Base-by-base conservation (phyloP, 2,329 filamentous ascomycete genomes). In the Capronia coronata region DNA sequence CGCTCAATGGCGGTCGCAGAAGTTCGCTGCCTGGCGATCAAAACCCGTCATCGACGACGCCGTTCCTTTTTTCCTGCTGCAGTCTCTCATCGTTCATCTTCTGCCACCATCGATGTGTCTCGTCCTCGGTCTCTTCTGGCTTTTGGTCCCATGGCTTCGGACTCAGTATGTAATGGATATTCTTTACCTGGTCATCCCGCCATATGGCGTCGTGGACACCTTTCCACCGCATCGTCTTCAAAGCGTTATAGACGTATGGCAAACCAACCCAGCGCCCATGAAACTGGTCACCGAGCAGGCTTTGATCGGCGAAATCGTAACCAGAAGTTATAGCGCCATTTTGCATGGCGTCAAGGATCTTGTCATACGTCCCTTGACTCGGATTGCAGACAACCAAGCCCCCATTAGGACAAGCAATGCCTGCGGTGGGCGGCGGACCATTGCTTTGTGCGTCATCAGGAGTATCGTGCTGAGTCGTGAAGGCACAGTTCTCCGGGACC, bases 61-160 rank as follows among this genome's bases (percentile, higher is more conserved):
- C 72, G 27, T 57, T 60, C 35, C 62, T 63, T 64, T 68, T 72
- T 62, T 82, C 79, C 40, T 66, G 63, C 37, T 61, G 63, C 46
- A 72, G 51, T 56, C 78, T 69, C 61, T 75, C 73, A 7, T 64
- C 64, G 57, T 78, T 77, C 30, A 72, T 62, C 34, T 67, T 65
- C 70, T 75, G 76, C 79, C 79, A 82, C 79, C 79, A 82, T 49
- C 67, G 66, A 65, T 79, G 70, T 29, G 70, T 71, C 55, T 74
- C 72, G 51, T 79, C 71, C 45, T 67, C 18, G 7, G 47, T 51
- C 9, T 56, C 54, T 47, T 61, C 57, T 11, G 65, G 60, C 46
- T 65, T 68, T 64, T 82, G 77, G 53, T 82, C 76, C 79, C 79
- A 83, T 2, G 79, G 79, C 66, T 83, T 83, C 25, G 78, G 78